Evolutionary conservation across 192 early-diverging fungal species (phyloP).

Genomic region (Borealophlyctis nickersoniae): DNA sequence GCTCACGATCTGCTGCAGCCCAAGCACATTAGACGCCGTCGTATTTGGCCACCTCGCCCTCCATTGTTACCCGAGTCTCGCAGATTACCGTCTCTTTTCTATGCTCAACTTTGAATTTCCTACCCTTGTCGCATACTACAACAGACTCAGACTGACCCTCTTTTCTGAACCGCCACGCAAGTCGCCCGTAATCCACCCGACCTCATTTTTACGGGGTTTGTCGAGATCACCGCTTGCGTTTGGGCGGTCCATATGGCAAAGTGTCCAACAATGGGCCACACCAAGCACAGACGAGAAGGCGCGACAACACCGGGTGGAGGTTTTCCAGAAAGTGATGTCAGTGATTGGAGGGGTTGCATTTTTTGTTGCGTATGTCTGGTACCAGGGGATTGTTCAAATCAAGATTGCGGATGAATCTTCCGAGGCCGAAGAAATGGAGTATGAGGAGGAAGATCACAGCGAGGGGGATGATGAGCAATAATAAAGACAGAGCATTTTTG

Average conservation of each 20-base stretch:
- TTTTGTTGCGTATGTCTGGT: slow-evolving; percentile 53
- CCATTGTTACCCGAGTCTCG: slow-evolving; percentile 70
- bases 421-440: slow-evolving; percentile 41
- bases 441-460: no score
- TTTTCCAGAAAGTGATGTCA: slow-evolving; percentile 26
- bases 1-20: slow-evolving; percentile 28
- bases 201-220: slow-evolving; percentile 23
- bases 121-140: slow-evolving; percentile 57
- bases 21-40: slow-evolving; percentile 75
- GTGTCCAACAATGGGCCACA: slow-evolving; percentile 1
- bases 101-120: slow-evolving; percentile 70
- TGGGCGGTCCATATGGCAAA: slow-evolving; percentile 7
- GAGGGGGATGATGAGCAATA: no score
- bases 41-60: slow-evolving; percentile 82
- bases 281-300: slow-evolving; percentile 14
- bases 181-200: slow-evolving; percentile 42
- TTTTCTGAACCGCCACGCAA: slow-evolving; percentile 5
- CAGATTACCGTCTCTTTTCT: slow-evolving; percentile 61
- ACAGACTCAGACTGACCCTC: slow-evolving; percentile 44
- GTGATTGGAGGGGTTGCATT: slow-evolving; percentile 39
- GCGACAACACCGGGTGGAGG: slow-evolving; percentile 22
- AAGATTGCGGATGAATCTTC: slow-evolving; percentile 36
- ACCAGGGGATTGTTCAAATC: slow-evolving; percentile 62
- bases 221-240: slow-evolving; percentile 10
- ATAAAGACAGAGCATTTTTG: no score